phyloP scores from a whole-genome alignment of 83 land plant species.

The Picea abies region DNA sequence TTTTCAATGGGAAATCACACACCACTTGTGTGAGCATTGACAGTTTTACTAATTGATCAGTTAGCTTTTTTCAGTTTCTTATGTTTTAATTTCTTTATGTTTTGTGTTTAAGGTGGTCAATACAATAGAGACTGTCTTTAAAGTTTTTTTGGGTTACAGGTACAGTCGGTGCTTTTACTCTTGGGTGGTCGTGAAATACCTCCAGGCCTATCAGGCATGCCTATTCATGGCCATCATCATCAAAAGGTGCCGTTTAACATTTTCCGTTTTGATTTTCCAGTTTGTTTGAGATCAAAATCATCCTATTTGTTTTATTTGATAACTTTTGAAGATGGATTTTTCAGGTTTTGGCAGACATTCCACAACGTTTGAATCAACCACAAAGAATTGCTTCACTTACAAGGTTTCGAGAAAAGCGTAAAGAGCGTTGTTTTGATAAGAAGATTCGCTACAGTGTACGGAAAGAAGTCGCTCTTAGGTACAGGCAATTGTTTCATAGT shows the following conservation, averaged over 20 bases:
- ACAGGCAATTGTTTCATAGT: neutral
- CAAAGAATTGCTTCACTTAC: constrained; percentile 81
- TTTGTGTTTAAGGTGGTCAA: neutral
- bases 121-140: neutral
- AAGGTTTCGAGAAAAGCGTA: constrained; percentile 88
- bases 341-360: constrained; percentile 55
- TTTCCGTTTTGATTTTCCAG: constrained; percentile 1
- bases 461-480: constrained; percentile 97
- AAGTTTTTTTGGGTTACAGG: constrained; percentile 40
- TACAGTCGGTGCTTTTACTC: constrained; percentile 85
- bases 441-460: constrained; percentile 86
- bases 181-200: constrained; percentile 86
- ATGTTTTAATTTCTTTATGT: neutral
- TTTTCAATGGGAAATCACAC: neutral
- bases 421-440: constrained; percentile 91
- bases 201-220: constrained; percentile 40
- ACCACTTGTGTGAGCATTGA: neutral
- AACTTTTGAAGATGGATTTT: neutral
- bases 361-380: constrained; percentile 66
- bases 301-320: neutral
- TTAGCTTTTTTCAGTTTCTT: neutral
- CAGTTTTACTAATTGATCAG: neutral
- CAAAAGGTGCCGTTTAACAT: constrained; percentile 39
- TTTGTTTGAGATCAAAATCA: constrained; percentile 1
- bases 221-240: constrained; percentile 46